Percentiles rank a stretch among this genome's conserved stretches.
These are phyloP conservation scores for Claviceps spartinae DNA, from an alignment of 2,329 filamentous ascomycete species.

Conservation along the genomic window DNA sequence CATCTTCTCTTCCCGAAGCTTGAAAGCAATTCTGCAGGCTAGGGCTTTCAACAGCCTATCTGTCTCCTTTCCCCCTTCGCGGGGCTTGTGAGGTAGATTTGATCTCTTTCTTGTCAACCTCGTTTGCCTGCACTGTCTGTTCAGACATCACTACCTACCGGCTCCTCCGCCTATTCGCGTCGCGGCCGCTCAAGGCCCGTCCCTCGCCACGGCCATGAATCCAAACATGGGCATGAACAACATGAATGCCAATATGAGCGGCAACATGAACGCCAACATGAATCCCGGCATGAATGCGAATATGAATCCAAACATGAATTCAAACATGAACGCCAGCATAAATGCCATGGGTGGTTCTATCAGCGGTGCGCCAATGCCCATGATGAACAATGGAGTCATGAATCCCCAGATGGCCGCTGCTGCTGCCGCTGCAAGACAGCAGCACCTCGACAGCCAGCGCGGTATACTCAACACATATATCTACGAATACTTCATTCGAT, in stretches of 20 bases:
- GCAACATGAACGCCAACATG: too few relatives aligned
- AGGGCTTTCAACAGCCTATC: constrained; percentile 17
- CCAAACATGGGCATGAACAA: constrained; percentile 50
- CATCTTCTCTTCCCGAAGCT: constrained; percentile 1
- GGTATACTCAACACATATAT: constrained; percentile 71
- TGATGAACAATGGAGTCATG: constrained; percentile 46
- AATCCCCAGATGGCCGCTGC: constrained; percentile 22
- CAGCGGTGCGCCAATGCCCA: constrained; percentile 44
- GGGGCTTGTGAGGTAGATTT: constrained; percentile 5
- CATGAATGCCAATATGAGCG: constrained; percentile 24
- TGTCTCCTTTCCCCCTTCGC: not conserved
- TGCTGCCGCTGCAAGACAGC: constrained; percentile 21
- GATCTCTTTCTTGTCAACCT: constrained; percentile 8
- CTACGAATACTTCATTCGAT: constrained; percentile 82
- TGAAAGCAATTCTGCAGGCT: not conserved
- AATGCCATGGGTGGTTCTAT: constrained; percentile 55
- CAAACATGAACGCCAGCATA: constrained; percentile 55
- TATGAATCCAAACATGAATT: constrained; percentile 51
- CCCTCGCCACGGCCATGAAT: constrained; percentile 35
- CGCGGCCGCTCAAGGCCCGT: constrained; percentile 3
- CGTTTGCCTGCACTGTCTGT: constrained; percentile 5
- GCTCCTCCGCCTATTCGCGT: constrained; percentile 8
- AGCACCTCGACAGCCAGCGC: constrained; percentile 33
- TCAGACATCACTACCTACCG: constrained; percentile 1
- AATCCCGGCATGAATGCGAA: constrained; percentile 7